Conservation (phyloP, 2,329 filamentous ascomycete species). For the Diplocarpon mali region DNA sequence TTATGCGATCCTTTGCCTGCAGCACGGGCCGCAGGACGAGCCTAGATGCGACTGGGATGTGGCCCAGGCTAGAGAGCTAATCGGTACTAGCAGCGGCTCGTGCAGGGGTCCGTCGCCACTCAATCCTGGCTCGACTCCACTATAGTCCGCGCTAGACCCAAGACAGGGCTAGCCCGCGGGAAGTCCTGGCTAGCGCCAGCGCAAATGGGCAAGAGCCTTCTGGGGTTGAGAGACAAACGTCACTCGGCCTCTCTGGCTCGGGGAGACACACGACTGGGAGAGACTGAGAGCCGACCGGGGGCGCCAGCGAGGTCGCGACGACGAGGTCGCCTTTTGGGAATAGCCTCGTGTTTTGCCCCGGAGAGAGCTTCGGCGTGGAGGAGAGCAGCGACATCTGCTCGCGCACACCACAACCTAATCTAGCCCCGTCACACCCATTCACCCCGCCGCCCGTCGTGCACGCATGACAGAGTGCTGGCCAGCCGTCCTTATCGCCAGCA, state of each 20-base stretch:
- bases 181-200: not conserved
- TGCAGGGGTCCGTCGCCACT: not conserved
- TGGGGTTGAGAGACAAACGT: constrained; percentile 3
- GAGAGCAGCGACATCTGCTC: no score
- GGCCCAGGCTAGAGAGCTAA: not conserved
- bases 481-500: not conserved
- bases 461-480: constrained; percentile 2
- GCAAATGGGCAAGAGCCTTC: not conserved
- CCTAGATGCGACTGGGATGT: not conserved
- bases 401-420: constrained; percentile 1
- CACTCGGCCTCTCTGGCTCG: not conserved
- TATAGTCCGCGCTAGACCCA: not conserved
- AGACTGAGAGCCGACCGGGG: not conserved
- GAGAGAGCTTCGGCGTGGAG: no score
- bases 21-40: not conserved
- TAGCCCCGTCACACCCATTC: no score
- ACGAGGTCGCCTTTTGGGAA: constrained; percentile 1
- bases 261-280: no score
- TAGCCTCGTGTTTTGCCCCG: no score
- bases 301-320: constrained; percentile 8
- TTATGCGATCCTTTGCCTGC: not conserved
- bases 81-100: not conserved
- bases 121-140: not conserved
- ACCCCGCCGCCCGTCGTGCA: no score
- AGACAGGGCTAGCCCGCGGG: not conserved